phyloP scores from a whole-genome alignment of 331 rosid genomes.

The Spiraea crenata region DNA sequence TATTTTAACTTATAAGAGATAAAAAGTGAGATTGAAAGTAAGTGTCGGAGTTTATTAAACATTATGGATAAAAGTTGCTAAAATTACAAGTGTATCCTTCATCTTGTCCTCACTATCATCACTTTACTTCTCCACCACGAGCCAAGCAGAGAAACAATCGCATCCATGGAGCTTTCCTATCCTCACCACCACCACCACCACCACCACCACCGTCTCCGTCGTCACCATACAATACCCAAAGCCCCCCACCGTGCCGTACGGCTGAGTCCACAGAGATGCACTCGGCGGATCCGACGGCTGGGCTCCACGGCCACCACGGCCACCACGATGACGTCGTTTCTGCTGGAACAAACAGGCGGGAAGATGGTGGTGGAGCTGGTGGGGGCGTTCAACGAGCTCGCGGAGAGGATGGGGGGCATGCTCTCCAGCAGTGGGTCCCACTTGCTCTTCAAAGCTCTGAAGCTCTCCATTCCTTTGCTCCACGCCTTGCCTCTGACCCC shows the following conservation, averaged over 20 bases:
- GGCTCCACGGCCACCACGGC: not conserved
- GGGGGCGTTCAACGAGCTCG: conserved; percentile 79
- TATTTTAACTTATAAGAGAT: too few species aligned
- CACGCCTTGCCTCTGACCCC: conserved; percentile 60
- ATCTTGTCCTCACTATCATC: not conserved
- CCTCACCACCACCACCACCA: conserved; percentile 7
- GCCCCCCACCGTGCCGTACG: not conserved
- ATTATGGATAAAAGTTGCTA: not conserved
- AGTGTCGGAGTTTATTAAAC: too few species aligned
- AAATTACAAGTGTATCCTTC: not conserved
- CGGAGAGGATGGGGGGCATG: conserved; percentile 71
- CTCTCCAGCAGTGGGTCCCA: conserved; percentile 59
- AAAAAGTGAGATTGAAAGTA: too few species aligned
- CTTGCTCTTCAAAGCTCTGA: conserved; percentile 72
- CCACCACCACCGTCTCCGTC: conserved; percentile 1
- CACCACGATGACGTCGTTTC: conserved; percentile 15
- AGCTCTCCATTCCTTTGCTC: conserved; percentile 73
- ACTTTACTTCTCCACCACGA: conserved; percentile 4
- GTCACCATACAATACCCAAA: not conserved
- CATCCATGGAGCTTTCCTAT: conserved; percentile 20
- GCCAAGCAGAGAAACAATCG: not conserved
- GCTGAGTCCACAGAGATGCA: not conserved
- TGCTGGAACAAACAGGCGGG: conserved; percentile 55
- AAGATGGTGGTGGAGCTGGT: conserved; percentile 88
- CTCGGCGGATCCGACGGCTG: not conserved